Base-by-base conservation (phyloP, 2,329 filamentous ascomycete species). In the Cladosporium sp. region DNA sequence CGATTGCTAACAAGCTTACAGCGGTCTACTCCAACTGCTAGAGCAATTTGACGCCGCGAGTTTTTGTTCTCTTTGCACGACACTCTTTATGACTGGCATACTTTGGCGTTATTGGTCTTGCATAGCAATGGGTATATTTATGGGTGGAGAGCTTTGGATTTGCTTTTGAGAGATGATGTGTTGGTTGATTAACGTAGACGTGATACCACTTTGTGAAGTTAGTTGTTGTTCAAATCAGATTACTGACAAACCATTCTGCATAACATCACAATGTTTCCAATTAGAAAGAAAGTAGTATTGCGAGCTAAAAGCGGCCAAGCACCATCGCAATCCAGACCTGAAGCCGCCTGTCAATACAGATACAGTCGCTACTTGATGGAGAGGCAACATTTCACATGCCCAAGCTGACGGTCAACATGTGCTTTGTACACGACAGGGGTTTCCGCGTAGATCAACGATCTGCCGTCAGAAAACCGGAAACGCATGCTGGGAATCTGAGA, bases 71-170 rank as follows among this genome's bases (percentile, higher is more conserved):
- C 4, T 6, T 50, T 3, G 11, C 47, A 37, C 47, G 47, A 36
- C 47, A 30, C 17, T 50, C 47, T 36, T 50, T 37, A 50, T n/a
- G 47, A 50, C 47, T 34, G 30, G 47, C 47, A 50, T 50, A 20
- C 8, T 50, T 50, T 3, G 47, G 47, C 28, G 47, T 37, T 22
- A 12, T 5, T 20, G 47, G 28, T 17, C 1, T 37, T 50, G 28
- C 28, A 34, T 50, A 22, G 11, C 3, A 15, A 3, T 50, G 30
- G 30, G 30, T 12, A 20, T 11, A 36, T 22, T 5, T 3, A 8
- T 17, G 47, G 47, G 12, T 30, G 30, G 17, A 20, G 6, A 22
- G n/a, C 47, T n/a, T 50, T 50, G 19, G 47, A 28, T n/a, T 50
- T 3, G 28, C 30, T 14, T 20, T 50, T 7, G n/a, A 15, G 17